These are phyloP conservation scores for Nicotiana undulata DNA, from an alignment of 257 asterid genomes.

Conservation along the genomic window DNA sequence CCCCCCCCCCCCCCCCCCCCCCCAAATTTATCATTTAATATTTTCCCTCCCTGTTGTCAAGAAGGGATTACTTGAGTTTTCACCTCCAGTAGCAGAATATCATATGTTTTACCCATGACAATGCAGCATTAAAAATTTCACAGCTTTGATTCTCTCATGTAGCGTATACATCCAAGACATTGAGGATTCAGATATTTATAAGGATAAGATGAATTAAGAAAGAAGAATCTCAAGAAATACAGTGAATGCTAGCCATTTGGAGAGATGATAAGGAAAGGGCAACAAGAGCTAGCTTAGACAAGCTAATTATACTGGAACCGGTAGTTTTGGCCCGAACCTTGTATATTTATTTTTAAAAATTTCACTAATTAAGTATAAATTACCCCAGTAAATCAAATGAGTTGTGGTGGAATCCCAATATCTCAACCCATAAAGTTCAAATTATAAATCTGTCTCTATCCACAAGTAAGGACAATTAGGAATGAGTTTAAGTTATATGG, in stretches of 20 bases:
- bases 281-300: not conserved
- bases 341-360: too few relatives aligned
- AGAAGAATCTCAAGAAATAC: not conserved
- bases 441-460: not conserved
- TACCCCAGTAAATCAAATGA: too few relatives aligned
- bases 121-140: not conserved
- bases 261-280: not conserved
- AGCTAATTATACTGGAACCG: not conserved
- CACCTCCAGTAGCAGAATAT: not conserved
- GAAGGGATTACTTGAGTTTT: not conserved
- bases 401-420: too few relatives aligned
- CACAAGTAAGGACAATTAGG: not conserved
- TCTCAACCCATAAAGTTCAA: too few relatives aligned
- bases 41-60: not conserved
- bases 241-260: not conserved
- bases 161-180: not conserved
- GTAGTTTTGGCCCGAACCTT: too few relatives aligned
- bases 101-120: not conserved
- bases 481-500: too few relatives aligned
- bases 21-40: not conserved
- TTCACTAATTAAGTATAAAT: too few relatives aligned
- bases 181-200: not conserved
- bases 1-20: not conserved
- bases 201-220: not conserved
- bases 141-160: not conserved